Conservation (phyloP, 208 protist species). For the Phytomonas sp. region DNA sequence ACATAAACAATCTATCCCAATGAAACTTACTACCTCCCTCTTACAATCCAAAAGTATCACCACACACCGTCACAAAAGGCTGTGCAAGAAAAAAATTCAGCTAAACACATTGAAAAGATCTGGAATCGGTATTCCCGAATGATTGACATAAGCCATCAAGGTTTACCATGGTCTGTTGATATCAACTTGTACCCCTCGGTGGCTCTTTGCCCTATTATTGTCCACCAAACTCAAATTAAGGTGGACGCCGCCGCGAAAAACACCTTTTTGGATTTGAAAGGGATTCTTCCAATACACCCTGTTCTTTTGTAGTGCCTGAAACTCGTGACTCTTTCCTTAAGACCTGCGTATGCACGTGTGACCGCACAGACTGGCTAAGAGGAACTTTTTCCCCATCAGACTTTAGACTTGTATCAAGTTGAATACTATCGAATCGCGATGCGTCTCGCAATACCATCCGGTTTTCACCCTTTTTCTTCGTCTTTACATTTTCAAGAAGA, state of each 20-base stretch:
- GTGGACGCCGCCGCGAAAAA: background rate
- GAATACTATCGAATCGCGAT: background rate
- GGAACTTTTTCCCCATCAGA: background rate
- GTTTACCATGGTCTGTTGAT: background rate
- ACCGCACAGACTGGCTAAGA: background rate
- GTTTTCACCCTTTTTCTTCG: background rate
- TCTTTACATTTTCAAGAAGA: background rate
- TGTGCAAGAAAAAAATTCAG: background rate
- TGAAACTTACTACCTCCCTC: background rate
- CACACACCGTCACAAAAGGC: background rate
- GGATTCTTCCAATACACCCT: background rate
- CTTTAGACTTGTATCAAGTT: background rate
- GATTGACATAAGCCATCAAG: background rate
- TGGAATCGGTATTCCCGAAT: background rate
- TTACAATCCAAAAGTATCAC: background rate
- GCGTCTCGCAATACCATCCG: background rate
- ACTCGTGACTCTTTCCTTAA: background rate
- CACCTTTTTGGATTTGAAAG: background rate
- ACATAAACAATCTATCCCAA: background rate
- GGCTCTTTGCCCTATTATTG: background rate
- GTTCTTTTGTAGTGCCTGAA: background rate
- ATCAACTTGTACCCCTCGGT: background rate
- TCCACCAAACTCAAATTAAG: background rate
- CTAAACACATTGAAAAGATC: background rate
- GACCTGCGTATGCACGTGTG: background rate